A percentile compares a stretch with the other conserved stretches of the same genome.
Conservation (phyloP, 306 rosid genomes). For the Quercus mongolica region DNA sequence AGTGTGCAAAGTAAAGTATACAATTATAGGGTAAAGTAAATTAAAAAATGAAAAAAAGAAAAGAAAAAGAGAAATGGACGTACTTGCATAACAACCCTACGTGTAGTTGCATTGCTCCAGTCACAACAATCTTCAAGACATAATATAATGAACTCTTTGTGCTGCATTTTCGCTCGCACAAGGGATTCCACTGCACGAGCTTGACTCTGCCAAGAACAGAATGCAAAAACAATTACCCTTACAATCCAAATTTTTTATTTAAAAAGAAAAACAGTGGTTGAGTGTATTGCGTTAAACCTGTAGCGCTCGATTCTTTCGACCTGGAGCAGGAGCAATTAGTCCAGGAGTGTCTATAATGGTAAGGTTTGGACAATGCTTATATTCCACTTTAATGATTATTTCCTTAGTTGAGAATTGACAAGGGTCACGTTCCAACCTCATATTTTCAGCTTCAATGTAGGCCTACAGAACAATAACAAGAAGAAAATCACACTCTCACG, state of each 20-base stretch:
- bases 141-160: slow-evolving; percentile 80
- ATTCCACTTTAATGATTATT: slow-evolving; percentile 71
- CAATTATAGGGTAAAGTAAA: neutral
- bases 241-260: neutral
- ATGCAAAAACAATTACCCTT: neutral
- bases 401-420: slow-evolving; percentile 81
- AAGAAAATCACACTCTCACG: too few species aligned
- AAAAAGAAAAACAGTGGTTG: neutral
- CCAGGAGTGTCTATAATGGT: slow-evolving; percentile 96
- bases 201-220: slow-evolving; percentile 42
- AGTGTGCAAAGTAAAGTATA: neutral
- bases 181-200: slow-evolving; percentile 88
- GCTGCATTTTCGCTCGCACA: slow-evolving; percentile 91
- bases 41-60: neutral
- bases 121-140: slow-evolving; percentile 96
- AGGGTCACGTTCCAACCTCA: slow-evolving; percentile 68
- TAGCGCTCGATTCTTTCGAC: slow-evolving; percentile 66
- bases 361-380: slow-evolving; percentile 90
- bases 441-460: slow-evolving; percentile 83
- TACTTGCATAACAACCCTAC: slow-evolving; percentile 94
- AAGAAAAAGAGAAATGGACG: neutral
- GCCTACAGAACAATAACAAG: slow-evolving; percentile 15
- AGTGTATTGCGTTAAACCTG: slow-evolving; percentile 38
- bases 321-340: slow-evolving; percentile 93
- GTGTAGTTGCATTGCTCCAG: slow-evolving; percentile 92